These are phyloP conservation scores for Glaciozyma martinii DNA, from an alignment of 768 basidiomycete species.

Conservation along the genomic window DNA sequence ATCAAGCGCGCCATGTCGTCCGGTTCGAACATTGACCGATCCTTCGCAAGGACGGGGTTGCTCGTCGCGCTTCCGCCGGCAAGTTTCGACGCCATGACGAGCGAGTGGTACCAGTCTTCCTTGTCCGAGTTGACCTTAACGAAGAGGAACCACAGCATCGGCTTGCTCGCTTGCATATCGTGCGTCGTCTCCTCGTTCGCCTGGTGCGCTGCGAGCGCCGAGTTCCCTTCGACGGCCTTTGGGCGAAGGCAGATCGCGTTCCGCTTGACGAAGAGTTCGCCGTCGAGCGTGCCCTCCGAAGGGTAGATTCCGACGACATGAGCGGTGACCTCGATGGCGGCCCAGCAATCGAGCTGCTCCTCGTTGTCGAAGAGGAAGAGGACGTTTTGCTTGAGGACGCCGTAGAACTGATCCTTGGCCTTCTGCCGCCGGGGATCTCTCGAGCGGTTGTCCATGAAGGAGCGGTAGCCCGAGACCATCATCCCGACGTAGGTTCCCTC, in stretches of 20 bases:
- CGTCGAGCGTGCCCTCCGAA: slow-evolving; percentile 56
- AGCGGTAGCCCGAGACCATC: slow-evolving; percentile 34
- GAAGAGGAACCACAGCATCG: slow-evolving; percentile 79
- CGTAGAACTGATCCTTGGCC: slow-evolving; percentile 88
- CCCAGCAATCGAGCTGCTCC: slow-evolving; percentile 77
- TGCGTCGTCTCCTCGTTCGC: slow-evolving; percentile 16
- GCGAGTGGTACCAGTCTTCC: slow-evolving; percentile 87
- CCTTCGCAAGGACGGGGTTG: slow-evolving; percentile 55
- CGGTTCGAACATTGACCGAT: slow-evolving; percentile 55
- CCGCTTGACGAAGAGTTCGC: slow-evolving; percentile 80
- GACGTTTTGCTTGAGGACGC: slow-evolving; percentile 77
- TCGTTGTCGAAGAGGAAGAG: slow-evolving; percentile 93
- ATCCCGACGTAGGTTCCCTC: slow-evolving; percentile 28
- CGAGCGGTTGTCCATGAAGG: slow-evolving; percentile 33
- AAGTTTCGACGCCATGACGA: slow-evolving; percentile 58
- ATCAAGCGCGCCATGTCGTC: slow-evolving; percentile 76
- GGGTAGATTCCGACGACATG: slow-evolving; percentile 63
- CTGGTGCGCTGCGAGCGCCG: neutral
- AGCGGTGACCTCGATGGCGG: slow-evolving; percentile 72
- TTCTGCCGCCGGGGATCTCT: slow-evolving; percentile 73
- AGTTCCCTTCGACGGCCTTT: slow-evolving; percentile 35
- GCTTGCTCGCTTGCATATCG: slow-evolving; percentile 46
- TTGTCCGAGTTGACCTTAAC: slow-evolving; percentile 77
- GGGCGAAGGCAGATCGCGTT: slow-evolving; percentile 57
- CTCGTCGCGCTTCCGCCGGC: slow-evolving; percentile 60